A percentile compares a stretch with the other conserved stretches of the same genome.
These are phyloP conservation scores for Magnusiomyces magnusii DNA, from an alignment of 1,139 yeast species.

Conservation along the genomic window DNA sequence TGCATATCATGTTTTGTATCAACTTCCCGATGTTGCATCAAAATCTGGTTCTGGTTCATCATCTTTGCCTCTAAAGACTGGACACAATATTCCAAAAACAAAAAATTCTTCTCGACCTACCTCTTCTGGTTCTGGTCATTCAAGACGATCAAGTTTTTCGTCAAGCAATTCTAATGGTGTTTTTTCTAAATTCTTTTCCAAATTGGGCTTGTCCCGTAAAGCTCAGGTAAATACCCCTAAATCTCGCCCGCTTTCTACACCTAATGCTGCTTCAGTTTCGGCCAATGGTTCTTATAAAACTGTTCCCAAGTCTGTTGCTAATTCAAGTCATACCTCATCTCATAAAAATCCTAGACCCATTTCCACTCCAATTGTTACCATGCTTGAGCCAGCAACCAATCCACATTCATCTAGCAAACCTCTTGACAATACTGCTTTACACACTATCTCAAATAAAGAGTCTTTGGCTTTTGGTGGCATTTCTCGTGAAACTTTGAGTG, in stretches of 20 bases:
- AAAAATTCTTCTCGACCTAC: background rate
- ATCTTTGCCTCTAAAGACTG: background rate
- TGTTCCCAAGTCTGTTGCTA: background rate
- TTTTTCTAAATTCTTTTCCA: slow-evolving; percentile 2
- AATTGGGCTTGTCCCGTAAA: background rate
- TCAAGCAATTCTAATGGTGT: background rate
- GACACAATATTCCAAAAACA: background rate
- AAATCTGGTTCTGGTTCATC: background rate
- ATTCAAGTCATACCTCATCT: background rate
- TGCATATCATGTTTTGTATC: background rate
- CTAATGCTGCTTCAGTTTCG: background rate
- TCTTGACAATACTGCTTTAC: background rate
- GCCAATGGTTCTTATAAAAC: background rate
- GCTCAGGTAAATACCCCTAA: background rate
- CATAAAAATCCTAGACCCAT: background rate
- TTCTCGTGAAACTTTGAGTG: background rate
- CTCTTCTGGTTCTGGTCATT: background rate
- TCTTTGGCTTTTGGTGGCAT: background rate
- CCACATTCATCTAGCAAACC: background rate
- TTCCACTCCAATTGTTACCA: slow-evolving; percentile 4
- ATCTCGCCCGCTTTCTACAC: background rate
- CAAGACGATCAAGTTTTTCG: background rate
- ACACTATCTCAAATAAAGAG: background rate
- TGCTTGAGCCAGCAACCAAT: background rate
- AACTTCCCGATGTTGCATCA: background rate